Evolutionary conservation across 192 early-diverging fungal species (phyloP).

Genomic region (Jimgerdemannia lactiflua): DNA sequence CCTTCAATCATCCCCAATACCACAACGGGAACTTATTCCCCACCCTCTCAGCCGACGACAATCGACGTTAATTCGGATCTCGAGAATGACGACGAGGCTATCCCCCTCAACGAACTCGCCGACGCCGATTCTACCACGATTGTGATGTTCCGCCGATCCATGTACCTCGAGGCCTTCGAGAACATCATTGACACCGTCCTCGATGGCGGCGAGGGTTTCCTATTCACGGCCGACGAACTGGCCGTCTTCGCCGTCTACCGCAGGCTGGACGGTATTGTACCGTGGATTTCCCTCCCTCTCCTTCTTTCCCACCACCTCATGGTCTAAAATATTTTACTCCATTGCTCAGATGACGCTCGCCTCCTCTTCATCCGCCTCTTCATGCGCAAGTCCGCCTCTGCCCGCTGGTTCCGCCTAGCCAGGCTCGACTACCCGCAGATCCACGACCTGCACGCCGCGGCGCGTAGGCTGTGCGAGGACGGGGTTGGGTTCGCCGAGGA

Average conservation of each 20-base stretch:
- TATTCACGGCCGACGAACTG: constrained; percentile 39
- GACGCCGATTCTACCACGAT: background rate
- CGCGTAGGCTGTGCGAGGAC: constrained; percentile 24
- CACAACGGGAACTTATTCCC: no score
- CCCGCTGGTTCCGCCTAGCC: constrained; percentile 26
- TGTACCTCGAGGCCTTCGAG: constrained; percentile 39
- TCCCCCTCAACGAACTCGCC: background rate
- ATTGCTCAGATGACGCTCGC: background rate
- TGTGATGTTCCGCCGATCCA: constrained; percentile 10
- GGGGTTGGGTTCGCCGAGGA: constrained; percentile 13
- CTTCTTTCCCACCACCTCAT: background rate
- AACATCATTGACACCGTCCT: constrained; percentile 38
- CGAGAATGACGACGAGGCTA: background rate
- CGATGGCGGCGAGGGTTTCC: constrained; percentile 27
- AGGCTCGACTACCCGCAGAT: constrained; percentile 17
- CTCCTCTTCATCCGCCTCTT: constrained; percentile 14
- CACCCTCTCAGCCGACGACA: no score
- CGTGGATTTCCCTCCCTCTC: background rate
- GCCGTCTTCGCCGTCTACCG: constrained; percentile 29
- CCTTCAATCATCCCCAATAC: no score
- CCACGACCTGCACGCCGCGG: constrained; percentile 15
- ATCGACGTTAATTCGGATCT: no score
- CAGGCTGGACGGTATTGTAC: constrained; percentile 6
- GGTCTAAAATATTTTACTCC: background rate
- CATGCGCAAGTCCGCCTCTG: constrained; percentile 25